Evolutionary conservation across 2,329 filamentous ascomycete species (phyloP).

Genomic region (Exserohilum rostratum): DNA sequence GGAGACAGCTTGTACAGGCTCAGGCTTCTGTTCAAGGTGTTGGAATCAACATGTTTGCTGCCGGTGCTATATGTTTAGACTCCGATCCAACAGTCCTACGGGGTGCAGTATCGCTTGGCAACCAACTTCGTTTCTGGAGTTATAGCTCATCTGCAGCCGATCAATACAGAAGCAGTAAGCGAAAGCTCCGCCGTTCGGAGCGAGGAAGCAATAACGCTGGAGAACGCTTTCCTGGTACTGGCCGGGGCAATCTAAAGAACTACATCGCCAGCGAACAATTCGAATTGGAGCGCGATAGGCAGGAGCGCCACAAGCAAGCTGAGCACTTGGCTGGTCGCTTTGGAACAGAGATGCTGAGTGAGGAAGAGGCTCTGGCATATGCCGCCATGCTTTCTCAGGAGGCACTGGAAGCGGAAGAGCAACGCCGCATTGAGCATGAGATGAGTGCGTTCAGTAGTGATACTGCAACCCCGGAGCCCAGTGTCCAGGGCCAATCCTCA

Average conservation of each 20-base stretch:
- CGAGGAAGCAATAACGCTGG: conserved; percentile 65
- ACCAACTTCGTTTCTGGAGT: conserved; percentile 88
- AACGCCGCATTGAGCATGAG: conserved; percentile 54
- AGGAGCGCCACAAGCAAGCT: conserved; percentile 69
- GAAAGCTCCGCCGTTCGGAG: conserved; percentile 74
- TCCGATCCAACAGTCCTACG: conserved; percentile 84
- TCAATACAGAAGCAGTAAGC: conserved; percentile 76
- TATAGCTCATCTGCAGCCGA: conserved; percentile 82
- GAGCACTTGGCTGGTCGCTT: conserved; percentile 78
- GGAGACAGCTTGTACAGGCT: conserved; percentile 73
- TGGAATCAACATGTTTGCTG: conserved; percentile 78
- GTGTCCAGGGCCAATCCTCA: conserved; percentile 31
- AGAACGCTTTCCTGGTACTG: conserved; percentile 65
- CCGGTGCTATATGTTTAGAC: conserved; percentile 83
- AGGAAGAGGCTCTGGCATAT: conserved; percentile 68
- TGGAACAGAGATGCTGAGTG: conserved; percentile 74
- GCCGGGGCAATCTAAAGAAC: conserved; percentile 73
- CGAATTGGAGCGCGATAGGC: conserved; percentile 77
- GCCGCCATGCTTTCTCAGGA: conserved; percentile 68
- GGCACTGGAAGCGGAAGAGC: conserved; percentile 56
- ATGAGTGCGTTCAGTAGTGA: conserved; percentile 47
- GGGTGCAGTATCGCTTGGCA: conserved; percentile 85
- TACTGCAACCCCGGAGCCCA: conserved; percentile 44
- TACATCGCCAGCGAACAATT: conserved; percentile 87
- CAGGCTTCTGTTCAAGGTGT: conserved; percentile 70